Base-by-base conservation (phyloP, 2,329 filamentous ascomycete genomes). In the Diaporthe sp. region DNA sequence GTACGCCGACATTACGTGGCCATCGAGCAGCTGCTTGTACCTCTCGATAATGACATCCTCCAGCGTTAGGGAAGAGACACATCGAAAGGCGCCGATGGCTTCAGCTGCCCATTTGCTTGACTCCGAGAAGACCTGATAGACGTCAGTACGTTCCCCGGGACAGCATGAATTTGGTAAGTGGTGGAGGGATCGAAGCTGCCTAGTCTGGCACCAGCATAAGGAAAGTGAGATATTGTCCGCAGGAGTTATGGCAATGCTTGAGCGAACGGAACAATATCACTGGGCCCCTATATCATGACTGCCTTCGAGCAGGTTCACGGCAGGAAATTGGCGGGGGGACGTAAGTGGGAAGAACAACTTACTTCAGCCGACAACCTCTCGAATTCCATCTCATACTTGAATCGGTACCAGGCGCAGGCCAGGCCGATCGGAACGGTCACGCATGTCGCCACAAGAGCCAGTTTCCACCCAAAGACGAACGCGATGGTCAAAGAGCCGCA, bases 21-120 rank as follows among this genome's bases (percentile, higher is more conserved):
- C 82, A 5, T 84, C 82, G 12, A 95, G 87, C 3, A 95, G 86
- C 0, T 77, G 81, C 25, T 89, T 84, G 79, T 95, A 96, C 46
- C 92, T 88, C 4, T 87, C 80, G 57, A 89, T 87, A 75, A 95
- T 94, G 19, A 87, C 85, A 75, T 92, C 87, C 80, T 95, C 94
- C 80, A 95, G 89, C 1, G 92, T 94, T 25, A 95, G 86, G 1
- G 92, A 89, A 0, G 92, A 86, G 7, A 95, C 94, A 0, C 94
- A 95, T 13, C 94, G 88, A 82, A 94, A 94, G 0, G 93, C 93
- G 1, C 91, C 89, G 55, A 95, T 94, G 5, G 93, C 90, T 81
- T 96, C 94, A 1, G 93, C 90, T 0, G 93, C 94, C 79, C 95
- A 95, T 79, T 94, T 91, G 28, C 93, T 94, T 79, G 92, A 94